Conservation (phyloP, 2,329 filamentous ascomycete genomes). For the Fusarium siculi region DNA sequence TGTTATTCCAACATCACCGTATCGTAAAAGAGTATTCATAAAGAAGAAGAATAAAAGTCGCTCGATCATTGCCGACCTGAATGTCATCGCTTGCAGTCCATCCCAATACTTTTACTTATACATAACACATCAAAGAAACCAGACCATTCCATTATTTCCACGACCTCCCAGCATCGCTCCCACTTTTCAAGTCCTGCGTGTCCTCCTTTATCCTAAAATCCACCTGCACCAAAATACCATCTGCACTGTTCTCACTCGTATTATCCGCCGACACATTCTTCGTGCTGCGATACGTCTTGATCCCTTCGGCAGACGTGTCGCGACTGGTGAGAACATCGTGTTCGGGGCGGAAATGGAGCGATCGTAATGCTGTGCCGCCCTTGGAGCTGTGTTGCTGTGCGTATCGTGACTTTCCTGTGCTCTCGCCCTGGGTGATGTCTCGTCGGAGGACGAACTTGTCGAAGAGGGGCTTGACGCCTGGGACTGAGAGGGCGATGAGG, state of each 20-base stretch:
- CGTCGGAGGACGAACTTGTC: slow-evolving; percentile 48
- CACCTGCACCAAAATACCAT: slow-evolving; percentile 51
- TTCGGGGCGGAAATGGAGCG: slow-evolving; percentile 45
- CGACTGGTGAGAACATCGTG: slow-evolving; percentile 44
- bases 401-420: slow-evolving; percentile 38
- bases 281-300: slow-evolving; percentile 36
- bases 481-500: slow-evolving; percentile 61
- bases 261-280: slow-evolving; percentile 35
- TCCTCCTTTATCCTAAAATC: slow-evolving; percentile 51
- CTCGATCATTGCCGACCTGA: background rate
- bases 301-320: slow-evolving; percentile 41
- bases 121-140: background rate
- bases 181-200: slow-evolving; percentile 1
- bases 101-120: background rate
- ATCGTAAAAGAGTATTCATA: background rate
- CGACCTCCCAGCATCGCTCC: slow-evolving; percentile 3
- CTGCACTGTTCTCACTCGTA: slow-evolving; percentile 40
- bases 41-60: background rate
- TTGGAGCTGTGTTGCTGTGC: slow-evolving; percentile 34
- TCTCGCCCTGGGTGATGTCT: slow-evolving; percentile 31
- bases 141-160: background rate
- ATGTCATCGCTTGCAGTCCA: background rate
- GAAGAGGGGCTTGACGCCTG: slow-evolving; percentile 60
- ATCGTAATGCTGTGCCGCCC: slow-evolving; percentile 46
- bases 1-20: no score